Evolutionary conservation across 2,329 filamentous ascomycete species (phyloP).

Genomic region (Aspergillus ruber): DNA sequence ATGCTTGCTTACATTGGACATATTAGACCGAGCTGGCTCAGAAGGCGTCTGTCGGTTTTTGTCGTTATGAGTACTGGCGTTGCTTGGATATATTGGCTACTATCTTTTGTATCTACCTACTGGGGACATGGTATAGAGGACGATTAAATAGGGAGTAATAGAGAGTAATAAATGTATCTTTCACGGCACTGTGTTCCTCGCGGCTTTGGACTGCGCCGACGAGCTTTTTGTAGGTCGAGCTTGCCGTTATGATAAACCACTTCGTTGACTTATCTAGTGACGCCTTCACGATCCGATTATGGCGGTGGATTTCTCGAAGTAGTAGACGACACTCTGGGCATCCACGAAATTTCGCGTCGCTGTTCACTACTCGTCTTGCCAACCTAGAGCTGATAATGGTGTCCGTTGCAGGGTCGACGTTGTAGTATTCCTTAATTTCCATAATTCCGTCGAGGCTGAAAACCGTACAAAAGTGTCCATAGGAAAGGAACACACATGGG

Average conservation of each 20-base stretch:
- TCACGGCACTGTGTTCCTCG: no score
- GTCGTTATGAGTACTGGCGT: no score
- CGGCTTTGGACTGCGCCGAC: background rate
- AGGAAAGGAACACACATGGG: slow-evolving; percentile 8
- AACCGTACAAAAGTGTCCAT: slow-evolving; percentile 10
- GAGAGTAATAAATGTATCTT: no score
- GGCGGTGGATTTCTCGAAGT: slow-evolving; percentile 8
- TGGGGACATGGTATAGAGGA: no score
- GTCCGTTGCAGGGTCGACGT: background rate
- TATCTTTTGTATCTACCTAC: no score
- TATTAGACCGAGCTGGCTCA: no score
- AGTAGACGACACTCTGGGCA: slow-evolving; percentile 10
- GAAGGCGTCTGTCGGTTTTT: no score
- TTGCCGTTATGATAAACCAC: slow-evolving; percentile 5
- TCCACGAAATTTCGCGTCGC: background rate
- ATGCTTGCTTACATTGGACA: no score
- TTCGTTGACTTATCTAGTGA: slow-evolving; percentile 10
- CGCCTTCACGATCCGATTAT: slow-evolving; percentile 9
- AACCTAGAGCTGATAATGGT: background rate
- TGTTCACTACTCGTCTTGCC: background rate
- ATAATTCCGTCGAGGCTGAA: slow-evolving; percentile 7
- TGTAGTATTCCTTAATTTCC: slow-evolving; percentile 5
- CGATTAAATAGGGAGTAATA: no score
- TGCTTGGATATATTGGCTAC: no score
- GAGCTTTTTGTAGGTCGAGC: background rate